Conservation (phyloP, 2,329 filamentous ascomycete species). For the Thielaviopsis punctulata region DNA sequence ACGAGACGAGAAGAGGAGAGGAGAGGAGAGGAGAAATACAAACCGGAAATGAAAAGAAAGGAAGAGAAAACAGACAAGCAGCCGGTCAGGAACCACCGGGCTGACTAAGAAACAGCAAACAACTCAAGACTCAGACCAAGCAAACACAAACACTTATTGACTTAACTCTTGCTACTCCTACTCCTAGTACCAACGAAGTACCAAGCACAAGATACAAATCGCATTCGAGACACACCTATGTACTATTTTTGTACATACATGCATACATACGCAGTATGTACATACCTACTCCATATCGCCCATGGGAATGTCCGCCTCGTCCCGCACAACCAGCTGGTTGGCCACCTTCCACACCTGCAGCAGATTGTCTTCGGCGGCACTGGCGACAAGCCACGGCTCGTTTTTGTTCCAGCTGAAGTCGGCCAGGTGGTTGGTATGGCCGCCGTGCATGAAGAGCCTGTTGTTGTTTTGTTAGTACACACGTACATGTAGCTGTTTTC, state of each 20-base stretch:
- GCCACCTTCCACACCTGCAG: slow-evolving; percentile 88
- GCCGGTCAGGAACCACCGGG: not conserved
- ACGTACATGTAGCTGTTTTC: not conserved
- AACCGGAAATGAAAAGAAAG: not conserved
- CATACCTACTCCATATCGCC: slow-evolving; percentile 52
- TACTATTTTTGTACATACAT: too few species aligned
- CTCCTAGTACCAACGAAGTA: too few species aligned
- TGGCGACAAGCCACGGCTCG: slow-evolving; percentile 91
- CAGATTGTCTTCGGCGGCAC: slow-evolving; percentile 89
- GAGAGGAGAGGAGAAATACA: not conserved
- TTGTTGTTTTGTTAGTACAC: slow-evolving; percentile 14
- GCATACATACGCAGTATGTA: too few species aligned
- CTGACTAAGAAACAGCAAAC: not conserved
- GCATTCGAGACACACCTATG: too few species aligned
- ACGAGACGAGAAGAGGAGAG: too few species aligned
- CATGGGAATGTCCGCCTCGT: slow-evolving; percentile 56
- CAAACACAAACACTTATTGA: too few species aligned
- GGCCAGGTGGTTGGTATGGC: slow-evolving; percentile 88
- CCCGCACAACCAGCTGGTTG: slow-evolving; percentile 63
- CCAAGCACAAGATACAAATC: too few species aligned
- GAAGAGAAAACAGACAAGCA: not conserved
- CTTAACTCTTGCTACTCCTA: too few species aligned
- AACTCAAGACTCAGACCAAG: too few species aligned
- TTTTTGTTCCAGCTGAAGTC: slow-evolving; percentile 98
- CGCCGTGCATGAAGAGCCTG: slow-evolving; percentile 94